Conservation (phyloP, 2,329 filamentous ascomycete genomes). For the Fusarium begoniae region DNA sequence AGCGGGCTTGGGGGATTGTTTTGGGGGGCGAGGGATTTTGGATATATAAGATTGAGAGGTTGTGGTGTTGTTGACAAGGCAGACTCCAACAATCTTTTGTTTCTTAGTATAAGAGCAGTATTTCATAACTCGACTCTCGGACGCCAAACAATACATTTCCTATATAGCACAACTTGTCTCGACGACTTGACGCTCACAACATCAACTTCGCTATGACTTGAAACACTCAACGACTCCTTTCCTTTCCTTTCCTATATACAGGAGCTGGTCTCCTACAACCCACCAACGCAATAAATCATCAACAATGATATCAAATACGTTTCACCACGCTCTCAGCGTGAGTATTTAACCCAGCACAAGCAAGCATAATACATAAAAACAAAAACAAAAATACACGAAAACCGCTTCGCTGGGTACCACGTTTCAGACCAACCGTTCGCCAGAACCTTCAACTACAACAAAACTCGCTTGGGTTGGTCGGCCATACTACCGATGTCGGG, state of each 20-base stretch:
- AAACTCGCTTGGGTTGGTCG: conserved; percentile 10
- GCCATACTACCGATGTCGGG: conserved; percentile 21
- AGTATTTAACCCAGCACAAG: conserved; percentile 10
- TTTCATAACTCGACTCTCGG: background rate
- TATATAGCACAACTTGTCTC: too few relatives aligned
- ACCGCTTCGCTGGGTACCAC: conserved; percentile 30
- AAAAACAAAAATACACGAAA: background rate
- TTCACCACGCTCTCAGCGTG: conserved; percentile 23
- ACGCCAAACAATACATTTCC: background rate
- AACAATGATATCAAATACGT: conserved; percentile 17
- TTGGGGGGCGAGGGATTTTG: background rate
- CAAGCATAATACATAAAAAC: background rate
- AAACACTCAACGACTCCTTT: background rate
- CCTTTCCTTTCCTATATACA: background rate
- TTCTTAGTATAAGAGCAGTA: background rate
- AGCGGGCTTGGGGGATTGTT: background rate
- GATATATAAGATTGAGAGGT: conserved; percentile 19
- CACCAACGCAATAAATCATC: background rate
- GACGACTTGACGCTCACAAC: background rate
- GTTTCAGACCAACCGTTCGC: conserved; percentile 21
- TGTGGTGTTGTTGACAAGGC: background rate
- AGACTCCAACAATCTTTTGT: background rate
- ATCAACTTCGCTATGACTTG: background rate
- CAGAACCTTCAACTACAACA: background rate
- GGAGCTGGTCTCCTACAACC: conserved; percentile 23